These are phyloP conservation scores for Parathielavia appendiculata DNA, from an alignment of 495 filamentous ascomycete genomes.

Conservation along the genomic window DNA sequence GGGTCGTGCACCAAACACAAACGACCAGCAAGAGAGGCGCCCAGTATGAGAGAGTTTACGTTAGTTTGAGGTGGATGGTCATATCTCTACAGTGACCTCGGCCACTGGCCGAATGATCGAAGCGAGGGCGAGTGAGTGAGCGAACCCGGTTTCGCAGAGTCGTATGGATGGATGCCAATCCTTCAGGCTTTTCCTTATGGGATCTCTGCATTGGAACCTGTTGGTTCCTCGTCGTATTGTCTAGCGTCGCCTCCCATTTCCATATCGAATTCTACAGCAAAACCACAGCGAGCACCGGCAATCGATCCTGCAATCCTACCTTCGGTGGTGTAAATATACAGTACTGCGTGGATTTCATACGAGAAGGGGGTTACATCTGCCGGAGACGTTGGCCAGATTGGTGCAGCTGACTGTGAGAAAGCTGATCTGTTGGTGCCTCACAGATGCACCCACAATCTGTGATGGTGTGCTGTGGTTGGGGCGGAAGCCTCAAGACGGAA, in stretches of 20 bases:
- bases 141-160: conserved; percentile 2
- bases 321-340: too few relatives aligned
- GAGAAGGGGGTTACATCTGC: conserved; percentile 5
- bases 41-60: not conserved
- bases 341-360: not conserved
- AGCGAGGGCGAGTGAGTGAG: too few relatives aligned
- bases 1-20: too few relatives aligned
- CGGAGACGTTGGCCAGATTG: conserved; percentile 1
- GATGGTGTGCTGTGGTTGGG: not conserved
- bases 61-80: too few relatives aligned
- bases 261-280: too few relatives aligned
- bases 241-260: not conserved
- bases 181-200: conserved; percentile 9
- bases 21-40: too few relatives aligned
- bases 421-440: conserved; percentile 6
- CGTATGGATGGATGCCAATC: conserved; percentile 5
- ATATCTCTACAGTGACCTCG: too few relatives aligned
- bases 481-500: not conserved
- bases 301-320: too few relatives aligned
- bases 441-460: not conserved
- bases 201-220: conserved; percentile 10
- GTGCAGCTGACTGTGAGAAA: conserved; percentile 5
- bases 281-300: too few relatives aligned
- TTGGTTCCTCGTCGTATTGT: not conserved
- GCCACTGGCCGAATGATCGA: too few relatives aligned